Base-by-base conservation (phyloP, 2,329 filamentous ascomycete genomes). In the Neurospora sp. region DNA sequence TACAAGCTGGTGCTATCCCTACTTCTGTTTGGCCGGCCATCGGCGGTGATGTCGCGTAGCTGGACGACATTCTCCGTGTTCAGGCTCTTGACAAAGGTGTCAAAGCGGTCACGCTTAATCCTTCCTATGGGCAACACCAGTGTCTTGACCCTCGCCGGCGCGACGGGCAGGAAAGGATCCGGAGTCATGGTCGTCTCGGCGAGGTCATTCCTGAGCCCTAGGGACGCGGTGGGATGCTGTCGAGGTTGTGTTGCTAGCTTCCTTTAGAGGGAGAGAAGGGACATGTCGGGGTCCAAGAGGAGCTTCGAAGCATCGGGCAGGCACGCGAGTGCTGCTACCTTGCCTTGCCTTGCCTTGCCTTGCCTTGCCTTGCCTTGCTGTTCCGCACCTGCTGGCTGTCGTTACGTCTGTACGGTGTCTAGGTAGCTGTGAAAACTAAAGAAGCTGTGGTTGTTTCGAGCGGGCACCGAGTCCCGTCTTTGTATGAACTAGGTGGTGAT, bases 141-240 rank as follows among this genome's bases (percentile, higher is more conserved):
- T 73, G 91, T 93, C 83, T 92, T 92, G 78, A 98, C 89, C 86
- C 92, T 91, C 83, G 93, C 95, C 79, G 93, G 93, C 81, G 94
- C 92, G 83, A 94, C 89, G 81, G 95, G 93, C 80, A 94, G 91
- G 80, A 97, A 88, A 81, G 92, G 90, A 84, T 97, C 95, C 82
- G 92, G 86, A 83, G 88, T 90, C 93, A 97, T 97, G 67, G 68
- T 78, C 68, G 73, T 62, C 52, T 62, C 69, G 69, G 70, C 38
- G 69, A 68, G 67, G 46, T 72, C 76, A 75, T 76, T 71, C 74
- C 74, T 73, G 62, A 58, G 52, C 67, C 17, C 1, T 70, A 28
- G 69, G 38, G 52, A n/a, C 15, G 28, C 28, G 52, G 28, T 10
- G 52, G 52, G 52, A 62, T 62, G 52, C 52, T 62, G 23, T 62